phyloP scores from a whole-genome alignment of 2,329 filamentous ascomycete species.

The Fusarium multiceps region DNA sequence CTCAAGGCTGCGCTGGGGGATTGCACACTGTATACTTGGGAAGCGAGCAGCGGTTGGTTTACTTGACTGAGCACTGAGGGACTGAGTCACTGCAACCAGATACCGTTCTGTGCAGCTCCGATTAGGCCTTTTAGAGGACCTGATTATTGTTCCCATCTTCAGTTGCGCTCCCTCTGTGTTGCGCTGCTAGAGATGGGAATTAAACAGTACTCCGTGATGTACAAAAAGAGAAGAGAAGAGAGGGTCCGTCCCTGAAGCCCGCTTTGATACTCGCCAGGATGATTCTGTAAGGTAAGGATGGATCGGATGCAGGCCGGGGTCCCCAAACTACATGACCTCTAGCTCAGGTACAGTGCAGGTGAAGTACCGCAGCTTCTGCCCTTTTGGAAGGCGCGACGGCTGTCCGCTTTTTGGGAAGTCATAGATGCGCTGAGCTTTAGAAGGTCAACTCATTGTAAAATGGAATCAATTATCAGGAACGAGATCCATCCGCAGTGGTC shows the following conservation, averaged over 20 bases:
- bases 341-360: slow-evolving; percentile 23
- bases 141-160: slow-evolving; percentile 6
- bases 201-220: not conserved
- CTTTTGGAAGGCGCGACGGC: not conserved
- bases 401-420: not conserved
- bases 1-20: slow-evolving; percentile 45
- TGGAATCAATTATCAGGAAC: not conserved
- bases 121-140: slow-evolving; percentile 1
- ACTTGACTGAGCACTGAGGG: not conserved
- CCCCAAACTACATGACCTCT: slow-evolving; percentile 7
- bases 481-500: not conserved
- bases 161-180: slow-evolving; percentile 12
- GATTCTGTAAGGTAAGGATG: slow-evolving; percentile 3
- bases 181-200: slow-evolving; percentile 25
- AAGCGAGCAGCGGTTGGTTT: slow-evolving; percentile 25
- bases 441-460: not conserved
- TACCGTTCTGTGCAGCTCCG: not conserved
- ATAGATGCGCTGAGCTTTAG: not conserved
- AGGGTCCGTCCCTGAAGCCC: slow-evolving; percentile 27
- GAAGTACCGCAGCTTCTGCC: slow-evolving; percentile 2
- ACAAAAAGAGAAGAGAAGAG: not conserved
- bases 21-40: slow-evolving; percentile 42
- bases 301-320: slow-evolving; percentile 12
- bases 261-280: slow-evolving; percentile 33
- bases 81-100: not conserved